Evolutionary conservation across 2,329 filamentous ascomycete species (phyloP).

Genomic region (Trichoderma sp.): DNA sequence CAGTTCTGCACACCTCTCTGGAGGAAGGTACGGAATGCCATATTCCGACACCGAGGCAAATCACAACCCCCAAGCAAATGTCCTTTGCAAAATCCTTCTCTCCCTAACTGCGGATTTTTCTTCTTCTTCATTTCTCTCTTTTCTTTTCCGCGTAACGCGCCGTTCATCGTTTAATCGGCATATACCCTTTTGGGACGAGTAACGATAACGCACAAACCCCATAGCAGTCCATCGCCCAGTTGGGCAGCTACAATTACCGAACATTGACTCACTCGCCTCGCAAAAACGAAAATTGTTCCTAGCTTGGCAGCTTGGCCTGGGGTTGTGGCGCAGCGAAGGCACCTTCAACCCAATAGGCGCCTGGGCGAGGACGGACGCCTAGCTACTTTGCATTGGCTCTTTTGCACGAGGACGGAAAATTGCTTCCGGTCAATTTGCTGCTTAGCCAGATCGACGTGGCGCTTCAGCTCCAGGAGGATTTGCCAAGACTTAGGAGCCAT

Average conservation of each 20-base stretch:
- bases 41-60: neutral
- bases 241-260: neutral
- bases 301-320: neutral
- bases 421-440: neutral
- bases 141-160: neutral
- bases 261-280: neutral
- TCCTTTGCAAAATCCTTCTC: neutral
- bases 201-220: neutral
- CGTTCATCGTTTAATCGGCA: neutral
- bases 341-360: neutral
- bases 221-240: neutral
- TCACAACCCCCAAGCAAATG: neutral
- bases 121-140: neutral
- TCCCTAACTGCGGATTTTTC: neutral
- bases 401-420: neutral
- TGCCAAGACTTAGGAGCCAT: neutral
- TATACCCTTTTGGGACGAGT: neutral
- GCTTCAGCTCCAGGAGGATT: slow-evolving; percentile 15
- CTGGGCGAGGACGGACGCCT: neutral
- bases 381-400: neutral
- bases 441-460: slow-evolving; percentile 6
- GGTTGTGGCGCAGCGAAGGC: slow-evolving; percentile 9
- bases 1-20: neutral
- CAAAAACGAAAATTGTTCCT: neutral
- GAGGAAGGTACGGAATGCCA: neutral